Conservation (phyloP, 2,329 filamentous ascomycete species). For the Colletotrichum sp. region DNA sequence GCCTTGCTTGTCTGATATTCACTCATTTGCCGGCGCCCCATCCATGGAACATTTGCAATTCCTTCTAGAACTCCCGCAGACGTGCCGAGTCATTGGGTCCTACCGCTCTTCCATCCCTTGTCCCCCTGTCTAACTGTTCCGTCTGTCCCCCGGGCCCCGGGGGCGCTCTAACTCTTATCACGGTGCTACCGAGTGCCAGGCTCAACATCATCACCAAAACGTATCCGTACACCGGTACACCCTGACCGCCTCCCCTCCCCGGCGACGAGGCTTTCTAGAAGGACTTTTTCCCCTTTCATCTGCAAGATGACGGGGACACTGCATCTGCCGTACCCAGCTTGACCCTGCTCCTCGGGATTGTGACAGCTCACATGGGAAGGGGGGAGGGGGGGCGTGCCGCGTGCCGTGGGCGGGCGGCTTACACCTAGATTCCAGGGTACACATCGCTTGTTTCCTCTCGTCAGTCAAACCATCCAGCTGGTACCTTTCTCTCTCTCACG, state of each 20-base stretch:
- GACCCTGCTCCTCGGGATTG: conserved; percentile 10
- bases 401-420: background rate
- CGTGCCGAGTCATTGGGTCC: conserved; percentile 7
- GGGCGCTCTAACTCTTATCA: background rate
- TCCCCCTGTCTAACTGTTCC: background rate
- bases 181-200: conserved; percentile 14
- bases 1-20: background rate
- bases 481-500: background rate
- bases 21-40: conserved; percentile 8
- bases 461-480: conserved; percentile 13
- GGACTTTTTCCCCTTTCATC: background rate
- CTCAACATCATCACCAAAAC: background rate
- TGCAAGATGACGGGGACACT: background rate
- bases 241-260: background rate
- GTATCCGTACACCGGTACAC: background rate
- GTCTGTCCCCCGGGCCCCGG: background rate
- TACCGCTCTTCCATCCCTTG: background rate
- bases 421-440: conserved; percentile 16
- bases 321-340: background rate
- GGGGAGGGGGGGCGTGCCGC: background rate
- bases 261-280: conserved; percentile 5
- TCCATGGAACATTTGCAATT: background rate
- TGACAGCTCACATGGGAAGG: conserved; percentile 12
- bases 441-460: conserved; percentile 19
- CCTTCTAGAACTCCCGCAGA: conserved; percentile 9